Evolutionary conservation across 305 asterid species (phyloP).

Genomic region (Withania somnifera): DNA sequence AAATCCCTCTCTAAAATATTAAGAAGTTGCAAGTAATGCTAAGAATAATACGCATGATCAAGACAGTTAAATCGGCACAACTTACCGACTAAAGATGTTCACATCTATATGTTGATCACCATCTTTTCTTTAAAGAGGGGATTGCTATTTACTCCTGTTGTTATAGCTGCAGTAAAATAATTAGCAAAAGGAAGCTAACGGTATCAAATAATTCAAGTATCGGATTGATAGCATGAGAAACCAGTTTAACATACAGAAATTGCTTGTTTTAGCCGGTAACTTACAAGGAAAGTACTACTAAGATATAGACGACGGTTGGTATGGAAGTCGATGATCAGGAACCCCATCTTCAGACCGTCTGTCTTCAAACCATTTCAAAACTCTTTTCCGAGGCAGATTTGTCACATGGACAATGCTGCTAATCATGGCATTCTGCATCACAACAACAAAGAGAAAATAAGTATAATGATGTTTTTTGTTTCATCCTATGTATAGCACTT

Average conservation of each 20-base stretch:
- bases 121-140: background rate
- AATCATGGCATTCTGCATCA: slow-evolving; percentile 70
- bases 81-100: background rate
- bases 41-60: background rate
- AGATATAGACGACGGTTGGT: slow-evolving; percentile 22
- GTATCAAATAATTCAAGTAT: background rate
- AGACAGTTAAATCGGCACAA: background rate
- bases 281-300: background rate
- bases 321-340: slow-evolving; percentile 52
- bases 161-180: background rate
- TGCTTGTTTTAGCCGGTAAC: background rate
- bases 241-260: background rate
- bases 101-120: background rate
- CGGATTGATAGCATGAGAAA: background rate
- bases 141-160: background rate
- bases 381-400: slow-evolving; percentile 70
- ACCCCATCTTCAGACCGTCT: slow-evolving; percentile 72
- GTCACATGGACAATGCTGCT: slow-evolving; percentile 89
- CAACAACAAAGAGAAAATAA: background rate
- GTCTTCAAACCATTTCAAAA: slow-evolving; percentile 92
- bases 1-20: background rate
- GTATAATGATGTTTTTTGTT: background rate
- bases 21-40: background rate
- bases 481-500: background rate
- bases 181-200: background rate